A percentile compares a stretch with the other conserved stretches of the same genome.
These are phyloP conservation scores for Hirschfeldia incana DNA, from an alignment of 345 rosid genomes.

Conservation along the genomic window DNA sequence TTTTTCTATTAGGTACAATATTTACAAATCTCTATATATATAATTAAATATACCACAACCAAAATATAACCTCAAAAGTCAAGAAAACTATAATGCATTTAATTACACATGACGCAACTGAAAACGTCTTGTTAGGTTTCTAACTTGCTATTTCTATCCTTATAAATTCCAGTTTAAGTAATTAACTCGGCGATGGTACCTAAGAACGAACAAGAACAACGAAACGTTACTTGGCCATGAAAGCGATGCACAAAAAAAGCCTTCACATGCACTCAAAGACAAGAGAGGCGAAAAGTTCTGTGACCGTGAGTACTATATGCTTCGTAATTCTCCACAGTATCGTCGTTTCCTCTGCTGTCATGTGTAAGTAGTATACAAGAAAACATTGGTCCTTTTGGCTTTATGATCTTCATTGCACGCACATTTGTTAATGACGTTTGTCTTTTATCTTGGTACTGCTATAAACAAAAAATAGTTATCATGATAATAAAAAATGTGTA, in stretches of 20 bases:
- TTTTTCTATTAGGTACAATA: slow-evolving; percentile 23
- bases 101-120: slow-evolving; percentile 23
- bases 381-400: not conserved
- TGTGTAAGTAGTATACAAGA: not conserved
- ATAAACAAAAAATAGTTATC: not conserved
- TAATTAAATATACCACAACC: not conserved
- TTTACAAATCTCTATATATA: not conserved
- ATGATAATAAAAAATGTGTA: not conserved
- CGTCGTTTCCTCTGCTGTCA: not conserved
- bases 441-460: not conserved
- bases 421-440: not conserved
- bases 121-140: not conserved
- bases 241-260: slow-evolving; percentile 28
- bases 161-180: slow-evolving; percentile 6
- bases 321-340: slow-evolving; percentile 21
- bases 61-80: slow-evolving; percentile 3
- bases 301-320: slow-evolving; percentile 17
- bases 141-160: not conserved
- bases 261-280: slow-evolving; percentile 26
- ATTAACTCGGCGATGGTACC: slow-evolving; percentile 25
- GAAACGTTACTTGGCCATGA: slow-evolving; percentile 29
- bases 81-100: slow-evolving; percentile 11
- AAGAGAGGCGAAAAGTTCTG: slow-evolving; percentile 9
- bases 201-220: slow-evolving; percentile 32
- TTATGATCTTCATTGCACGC: not conserved